Base-by-base conservation (phyloP, 768 basidiomycete species). In the Sutorius australiensis region DNA sequence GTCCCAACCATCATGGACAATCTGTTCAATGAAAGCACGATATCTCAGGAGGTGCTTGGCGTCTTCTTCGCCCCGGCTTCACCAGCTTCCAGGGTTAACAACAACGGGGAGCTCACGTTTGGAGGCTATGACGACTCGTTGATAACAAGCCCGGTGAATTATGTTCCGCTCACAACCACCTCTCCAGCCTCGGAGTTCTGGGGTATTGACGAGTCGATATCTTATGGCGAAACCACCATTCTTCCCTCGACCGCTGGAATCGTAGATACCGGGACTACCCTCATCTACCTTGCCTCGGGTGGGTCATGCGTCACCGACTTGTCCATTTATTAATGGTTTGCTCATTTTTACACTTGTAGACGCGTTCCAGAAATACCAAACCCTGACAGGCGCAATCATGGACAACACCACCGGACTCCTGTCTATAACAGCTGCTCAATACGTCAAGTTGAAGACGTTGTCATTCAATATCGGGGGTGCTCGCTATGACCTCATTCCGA, bases 1-100 rank as follows among this genome's bases (percentile, higher is more conserved):
- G 58, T 70, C 16, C 67, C 72, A 11, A 75, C 73, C 3, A 71
- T 75, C 16, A 56, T 53, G 14, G 69, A 73, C 61, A 73, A 69
- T 50, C 67, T 73, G 0, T 53, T 48, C 50, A 38, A 24, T 6
- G 65, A 71, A 46, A 61, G 65, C 10, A 46, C 51, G 1, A 73
- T 74, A 36, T 43, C 34, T 5, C 13, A 57, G 16, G 55, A 66
- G 19, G 53, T 65, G 4, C 56, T 75, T 39, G 70, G 70, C 5
- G 50, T 75, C 30, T 70, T 62, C 32, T 75, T 66, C 50, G 53
- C 54, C 19, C 67, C 70, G 2, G 16, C 48, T 4, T 32, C 8
- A 47, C 61, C 6, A 27, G 21, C 21, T 9, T 2, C 36, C n/a
- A 54, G 38, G 11, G 45, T 55, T 9, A 55, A 46, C 28, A 66